These are phyloP conservation scores for Datura wrightii DNA, from an alignment of 257 asterid genomes.

Conservation along the genomic window DNA sequence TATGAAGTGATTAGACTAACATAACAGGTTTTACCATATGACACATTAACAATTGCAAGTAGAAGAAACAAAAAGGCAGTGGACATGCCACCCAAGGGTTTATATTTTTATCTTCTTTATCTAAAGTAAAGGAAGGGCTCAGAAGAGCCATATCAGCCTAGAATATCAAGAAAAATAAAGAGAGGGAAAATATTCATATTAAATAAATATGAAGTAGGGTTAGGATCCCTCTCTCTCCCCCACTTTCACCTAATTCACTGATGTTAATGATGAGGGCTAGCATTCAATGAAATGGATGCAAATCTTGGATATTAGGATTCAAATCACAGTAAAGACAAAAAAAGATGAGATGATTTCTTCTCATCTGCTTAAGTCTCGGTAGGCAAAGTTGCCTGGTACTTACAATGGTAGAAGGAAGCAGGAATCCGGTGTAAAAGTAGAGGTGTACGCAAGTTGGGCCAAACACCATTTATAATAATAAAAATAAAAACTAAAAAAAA, in stretches of 20 bases:
- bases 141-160: no score
- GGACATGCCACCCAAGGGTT: slow-evolving; percentile 9
- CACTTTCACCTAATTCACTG: no score
- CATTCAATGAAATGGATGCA: background rate
- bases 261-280: no score
- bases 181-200: no score
- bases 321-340: background rate
- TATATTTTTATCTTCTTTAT: no score
- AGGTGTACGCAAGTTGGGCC: background rate
- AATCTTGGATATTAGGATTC: background rate
- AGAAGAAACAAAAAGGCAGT: slow-evolving; percentile 28
- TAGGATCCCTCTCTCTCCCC: no score
- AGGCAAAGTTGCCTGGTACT: background rate
- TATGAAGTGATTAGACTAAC: background rate
- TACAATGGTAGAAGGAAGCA: background rate
- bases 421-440: background rate
- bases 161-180: no score
- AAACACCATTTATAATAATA: no score
- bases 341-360: background rate
- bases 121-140: no score
- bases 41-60: background rate
- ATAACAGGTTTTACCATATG: slow-evolving; percentile 18
- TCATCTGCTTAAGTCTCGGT: background rate
- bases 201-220: no score
- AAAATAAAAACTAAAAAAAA: background rate